These are phyloP conservation scores for Salvia splendens DNA, from an alignment of 257 asterid species.

Conservation along the genomic window DNA sequence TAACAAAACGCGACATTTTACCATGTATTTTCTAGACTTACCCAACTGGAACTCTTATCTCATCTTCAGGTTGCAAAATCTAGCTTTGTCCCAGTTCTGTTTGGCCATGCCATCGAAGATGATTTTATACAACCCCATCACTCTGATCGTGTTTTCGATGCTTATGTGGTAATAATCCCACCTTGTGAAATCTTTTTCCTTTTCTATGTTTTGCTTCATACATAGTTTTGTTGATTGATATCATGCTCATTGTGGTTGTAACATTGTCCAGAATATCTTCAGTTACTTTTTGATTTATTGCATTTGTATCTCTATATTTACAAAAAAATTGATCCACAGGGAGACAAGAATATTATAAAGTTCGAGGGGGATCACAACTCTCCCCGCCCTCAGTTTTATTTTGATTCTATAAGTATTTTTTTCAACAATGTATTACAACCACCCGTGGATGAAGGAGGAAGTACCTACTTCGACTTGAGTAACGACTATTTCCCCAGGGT, in stretches of 20 bases:
- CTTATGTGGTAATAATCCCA: constrained; percentile 64
- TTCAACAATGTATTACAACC: constrained; percentile 93
- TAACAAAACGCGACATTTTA: not conserved
- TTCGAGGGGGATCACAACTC: constrained; percentile 98
- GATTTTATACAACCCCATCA: constrained; percentile 96
- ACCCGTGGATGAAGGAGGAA: constrained; percentile 62
- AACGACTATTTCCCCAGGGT: constrained; percentile 66
- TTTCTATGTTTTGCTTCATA: constrained; percentile 2
- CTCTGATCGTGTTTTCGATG: constrained; percentile 77
- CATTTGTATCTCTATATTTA: constrained; percentile 17
- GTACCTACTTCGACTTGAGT: constrained; percentile 56
- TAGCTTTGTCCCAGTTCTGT: constrained; percentile 81
- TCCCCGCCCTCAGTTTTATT: constrained; percentile 92
- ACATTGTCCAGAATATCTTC: not conserved
- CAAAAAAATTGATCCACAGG: constrained; percentile 46
- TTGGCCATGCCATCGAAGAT: constrained; percentile 88
- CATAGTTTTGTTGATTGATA: not conserved
- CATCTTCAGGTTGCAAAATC: constrained; percentile 75
- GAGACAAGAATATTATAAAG: constrained; percentile 90
- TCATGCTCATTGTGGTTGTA: not conserved
- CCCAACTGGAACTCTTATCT: constrained; percentile 12
- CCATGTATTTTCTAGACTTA: constrained; percentile 13
- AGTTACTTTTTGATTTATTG: constrained; percentile 4
- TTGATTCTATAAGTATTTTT: constrained; percentile 90
- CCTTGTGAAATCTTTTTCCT: not conserved